Evolutionary conservation across 2,329 filamentous ascomycete species (phyloP), one percentile per base, ranked within the genome.

Genomic region (Septoria petroselini): DNA sequence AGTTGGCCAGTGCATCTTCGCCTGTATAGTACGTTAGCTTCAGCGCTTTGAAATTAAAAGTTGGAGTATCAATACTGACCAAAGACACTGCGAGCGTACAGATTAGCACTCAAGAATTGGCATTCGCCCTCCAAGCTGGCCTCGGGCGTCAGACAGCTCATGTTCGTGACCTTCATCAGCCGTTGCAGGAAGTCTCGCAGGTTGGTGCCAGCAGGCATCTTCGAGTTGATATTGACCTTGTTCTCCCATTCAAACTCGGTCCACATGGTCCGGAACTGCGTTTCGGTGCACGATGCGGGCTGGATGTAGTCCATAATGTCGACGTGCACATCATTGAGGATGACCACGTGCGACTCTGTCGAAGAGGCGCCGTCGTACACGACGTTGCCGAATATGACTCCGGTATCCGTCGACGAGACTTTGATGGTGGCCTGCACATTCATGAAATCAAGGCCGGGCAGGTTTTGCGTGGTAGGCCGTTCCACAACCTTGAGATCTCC

Each of bases 281-380:
- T 96, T 76, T 98, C 93, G 3, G 89, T 93, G 77, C 93, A 98
- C 12, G 90, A 85, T 5, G 91, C 91, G 1, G 93, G 93, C 68
- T 97, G 91, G 65, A 98, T 98, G 74, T 98, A 98, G 73, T 98
- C 93, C 93, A 98, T 98, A 59, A 98, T 96, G 67, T 98, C 93
- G 50, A 97, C 91, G 65, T 98, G 93, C 23, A 98, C 83, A 68
- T 98, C 93, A 68, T 97, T 97, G 46, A 98, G 80, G 61, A 98
- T 98, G 48, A 98, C 93, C 7, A 98, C 93, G 60, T 95, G 94
- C 47, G 88, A 94, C 68, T 95, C 93, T 1, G 88, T 94, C 39
- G 85, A 91, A 71, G 88, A 89, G 4, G 91, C 82, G 23, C 91
- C 93, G 62, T 98, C 93, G 70, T 98, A 98, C 6, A 98, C 88